Conservation (phyloP, 371 early-diverging fungal species). For the Thermomucor indicae-seudaticae region DNA sequence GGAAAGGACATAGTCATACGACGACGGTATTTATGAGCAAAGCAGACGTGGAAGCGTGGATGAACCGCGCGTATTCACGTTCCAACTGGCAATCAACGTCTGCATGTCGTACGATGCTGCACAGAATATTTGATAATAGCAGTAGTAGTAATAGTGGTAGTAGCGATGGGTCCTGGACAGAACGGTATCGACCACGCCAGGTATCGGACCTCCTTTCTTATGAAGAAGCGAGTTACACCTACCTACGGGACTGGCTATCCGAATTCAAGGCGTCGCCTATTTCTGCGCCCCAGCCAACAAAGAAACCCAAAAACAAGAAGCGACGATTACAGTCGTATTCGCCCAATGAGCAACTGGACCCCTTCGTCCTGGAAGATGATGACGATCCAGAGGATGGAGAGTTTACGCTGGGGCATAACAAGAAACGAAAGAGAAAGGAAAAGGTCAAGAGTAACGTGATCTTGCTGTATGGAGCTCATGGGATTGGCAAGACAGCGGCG, state of each 20-base stretch:
- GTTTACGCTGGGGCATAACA: not conserved
- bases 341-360: no score
- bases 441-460: constrained; percentile 54
- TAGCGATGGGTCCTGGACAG: not conserved
- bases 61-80: not conserved
- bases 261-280: no score
- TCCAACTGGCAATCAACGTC: not conserved
- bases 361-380: not conserved
- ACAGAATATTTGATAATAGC: no score
- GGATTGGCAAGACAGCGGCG: constrained; percentile 75
- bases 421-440: not conserved
- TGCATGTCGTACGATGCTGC: no score
- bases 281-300: no score
- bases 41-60: not conserved
- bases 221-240: no score
- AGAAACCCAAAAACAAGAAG: no score
- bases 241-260: no score
- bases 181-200: not conserved
- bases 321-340: no score
- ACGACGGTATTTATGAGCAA: not conserved
- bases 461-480: constrained; percentile 66
- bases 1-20: not conserved
- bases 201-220: not conserved
- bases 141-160: no score
- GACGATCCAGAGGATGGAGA: not conserved